These are phyloP conservation scores for Pelargonium australe DNA, from an alignment of 441 rosid species.

Conservation along the genomic window DNA sequence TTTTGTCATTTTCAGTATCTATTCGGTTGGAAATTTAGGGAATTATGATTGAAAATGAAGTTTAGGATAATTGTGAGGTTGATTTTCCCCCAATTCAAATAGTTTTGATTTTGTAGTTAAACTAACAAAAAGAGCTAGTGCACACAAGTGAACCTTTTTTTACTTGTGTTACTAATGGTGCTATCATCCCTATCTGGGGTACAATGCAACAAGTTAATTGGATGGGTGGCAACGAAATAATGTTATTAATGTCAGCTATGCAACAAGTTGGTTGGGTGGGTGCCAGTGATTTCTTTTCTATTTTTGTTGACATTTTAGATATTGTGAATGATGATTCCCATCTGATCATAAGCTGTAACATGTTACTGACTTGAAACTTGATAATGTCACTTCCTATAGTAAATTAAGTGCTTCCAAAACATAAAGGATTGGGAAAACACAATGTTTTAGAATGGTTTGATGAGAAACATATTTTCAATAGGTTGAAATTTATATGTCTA, in stretches of 20 bases:
- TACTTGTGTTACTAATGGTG: too few relatives aligned
- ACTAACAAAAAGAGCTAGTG: not conserved
- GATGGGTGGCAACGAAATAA: not conserved
- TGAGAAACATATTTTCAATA: not conserved
- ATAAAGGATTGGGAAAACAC: not conserved
- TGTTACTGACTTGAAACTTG: not conserved
- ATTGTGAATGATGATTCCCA: not conserved
- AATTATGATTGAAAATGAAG: not conserved
- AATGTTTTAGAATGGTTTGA: not conserved
- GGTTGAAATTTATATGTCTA: not conserved
- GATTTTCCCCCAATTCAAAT: not conserved
- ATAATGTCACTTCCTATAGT: not conserved
- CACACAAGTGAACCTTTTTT: not conserved
- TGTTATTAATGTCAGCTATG: not conserved
- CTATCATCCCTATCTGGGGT: too few relatives aligned
- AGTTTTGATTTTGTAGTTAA: not conserved
- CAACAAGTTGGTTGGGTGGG: not conserved
- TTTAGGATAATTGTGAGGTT: conserved; percentile 4
- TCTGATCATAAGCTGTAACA: not conserved
- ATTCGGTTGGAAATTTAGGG: not conserved
- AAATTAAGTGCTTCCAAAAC: not conserved
- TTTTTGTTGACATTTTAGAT: not conserved
- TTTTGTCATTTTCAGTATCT: not conserved
- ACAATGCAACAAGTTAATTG: too few relatives aligned
- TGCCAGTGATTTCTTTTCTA: not conserved